phyloP scores from a whole-genome alignment of 2,329 filamentous ascomycete species.

The Trichoderma cornu-damae region DNA sequence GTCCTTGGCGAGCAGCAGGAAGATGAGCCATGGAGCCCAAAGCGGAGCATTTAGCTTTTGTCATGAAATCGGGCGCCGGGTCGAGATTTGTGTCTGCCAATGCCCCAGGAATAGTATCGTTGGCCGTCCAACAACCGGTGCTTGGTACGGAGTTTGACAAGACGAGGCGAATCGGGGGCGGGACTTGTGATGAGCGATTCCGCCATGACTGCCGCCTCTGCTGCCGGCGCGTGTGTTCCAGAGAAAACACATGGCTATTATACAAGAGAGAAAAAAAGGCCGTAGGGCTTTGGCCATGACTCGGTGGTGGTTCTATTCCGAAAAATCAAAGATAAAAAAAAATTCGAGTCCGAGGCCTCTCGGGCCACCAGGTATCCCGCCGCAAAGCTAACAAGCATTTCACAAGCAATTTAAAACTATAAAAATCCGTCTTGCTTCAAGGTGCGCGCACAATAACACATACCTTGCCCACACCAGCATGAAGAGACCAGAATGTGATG shows the following conservation, averaged over 20 bases:
- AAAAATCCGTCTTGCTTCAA: neutral
- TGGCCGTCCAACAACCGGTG: too few relatives aligned
- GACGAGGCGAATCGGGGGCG: neutral
- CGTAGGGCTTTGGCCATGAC: neutral
- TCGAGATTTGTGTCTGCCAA: neutral
- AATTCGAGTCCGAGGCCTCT: neutral
- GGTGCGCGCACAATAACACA: neutral
- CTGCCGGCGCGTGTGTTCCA: neutral
- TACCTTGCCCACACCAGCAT: neutral
- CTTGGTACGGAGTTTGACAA: neutral
- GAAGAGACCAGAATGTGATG: neutral
- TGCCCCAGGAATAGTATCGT: too few relatives aligned
- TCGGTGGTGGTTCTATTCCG: neutral
- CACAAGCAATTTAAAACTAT: too few relatives aligned
- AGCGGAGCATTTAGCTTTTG: neutral
- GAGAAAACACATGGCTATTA: neutral
- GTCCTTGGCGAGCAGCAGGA: neutral
- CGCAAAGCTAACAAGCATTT: neutral
- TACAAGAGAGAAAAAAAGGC: neutral
- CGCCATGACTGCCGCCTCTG: neutral
- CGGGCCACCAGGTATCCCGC: neutral
- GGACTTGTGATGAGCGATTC: constrained; percentile 1
- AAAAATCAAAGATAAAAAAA: too few relatives aligned
- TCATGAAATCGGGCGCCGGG: neutral
- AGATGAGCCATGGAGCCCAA: neutral